Percentiles rank a stretch among this genome's conserved stretches.
Evolutionary conservation across 345 rosid species (phyloP).

Genomic region (Eucalyptus erythrocorys): DNA sequence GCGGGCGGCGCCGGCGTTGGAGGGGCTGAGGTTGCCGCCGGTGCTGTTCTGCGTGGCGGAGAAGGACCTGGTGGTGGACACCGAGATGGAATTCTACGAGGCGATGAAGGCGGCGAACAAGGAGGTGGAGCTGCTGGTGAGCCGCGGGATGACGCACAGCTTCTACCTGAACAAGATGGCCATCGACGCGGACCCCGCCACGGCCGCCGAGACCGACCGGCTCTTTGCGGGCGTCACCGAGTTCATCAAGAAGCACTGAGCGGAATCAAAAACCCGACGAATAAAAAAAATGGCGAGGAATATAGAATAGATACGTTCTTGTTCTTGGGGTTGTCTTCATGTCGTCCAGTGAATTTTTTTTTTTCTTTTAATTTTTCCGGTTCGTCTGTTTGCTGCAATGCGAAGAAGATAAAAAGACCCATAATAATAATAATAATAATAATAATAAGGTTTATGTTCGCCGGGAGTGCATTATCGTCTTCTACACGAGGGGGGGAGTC

Average conservation of each 20-base stretch:
- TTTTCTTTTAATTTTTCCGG: background rate
- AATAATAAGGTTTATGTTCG: background rate
- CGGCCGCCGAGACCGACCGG: constrained; percentile 11
- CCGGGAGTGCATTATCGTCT: background rate
- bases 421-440: background rate
- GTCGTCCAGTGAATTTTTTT: background rate
- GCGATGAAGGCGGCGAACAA: constrained; percentile 31
- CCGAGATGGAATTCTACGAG: constrained; percentile 49
- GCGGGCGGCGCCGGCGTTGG: constrained; percentile 10
- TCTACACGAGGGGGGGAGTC: background rate
- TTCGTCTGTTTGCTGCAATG: background rate
- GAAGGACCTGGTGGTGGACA: constrained; percentile 34
- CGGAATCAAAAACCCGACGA: background rate
- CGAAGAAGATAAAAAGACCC: background rate
- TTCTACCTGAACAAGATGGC: constrained; percentile 53
- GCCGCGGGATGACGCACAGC: constrained; percentile 40
- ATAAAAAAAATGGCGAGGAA: background rate
- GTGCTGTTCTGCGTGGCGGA: constrained; percentile 38
- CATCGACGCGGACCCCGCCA: constrained; percentile 24
- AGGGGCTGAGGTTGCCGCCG: constrained; percentile 31
- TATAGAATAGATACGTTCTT: background rate
- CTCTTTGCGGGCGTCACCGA: constrained; percentile 23
- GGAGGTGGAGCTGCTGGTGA: constrained; percentile 34
- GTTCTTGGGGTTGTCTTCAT: background rate
- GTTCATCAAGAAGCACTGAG: constrained; percentile 19